Conservation (phyloP, 805 yeast species). For the Blastobotrys mokoenaii region DNA sequence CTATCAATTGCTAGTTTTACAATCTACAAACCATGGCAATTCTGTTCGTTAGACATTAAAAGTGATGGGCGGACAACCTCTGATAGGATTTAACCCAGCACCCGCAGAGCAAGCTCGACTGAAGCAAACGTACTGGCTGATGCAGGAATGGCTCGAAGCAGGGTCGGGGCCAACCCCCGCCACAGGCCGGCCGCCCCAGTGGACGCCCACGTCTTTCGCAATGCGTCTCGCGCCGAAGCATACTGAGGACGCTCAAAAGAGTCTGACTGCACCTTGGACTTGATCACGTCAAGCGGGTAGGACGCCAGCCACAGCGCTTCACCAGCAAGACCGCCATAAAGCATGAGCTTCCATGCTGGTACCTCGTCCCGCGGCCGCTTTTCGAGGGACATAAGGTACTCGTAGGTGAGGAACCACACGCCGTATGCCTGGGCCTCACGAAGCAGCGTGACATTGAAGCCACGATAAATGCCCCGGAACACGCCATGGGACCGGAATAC, state of each 20-base stretch:
- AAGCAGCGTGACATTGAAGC: slow-evolving; percentile 42
- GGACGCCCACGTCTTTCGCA: slow-evolving; percentile 34
- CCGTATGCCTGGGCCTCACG: slow-evolving; percentile 71
- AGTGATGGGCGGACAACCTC: no score
- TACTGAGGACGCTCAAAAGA: slow-evolving; percentile 32
- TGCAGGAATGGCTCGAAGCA: slow-evolving; percentile 55
- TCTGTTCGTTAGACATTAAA: no score
- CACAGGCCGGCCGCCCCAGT: slow-evolving; percentile 45
- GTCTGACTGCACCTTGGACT: slow-evolving; percentile 52
- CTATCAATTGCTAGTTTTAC: no score
- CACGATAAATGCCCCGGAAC: slow-evolving; percentile 44
- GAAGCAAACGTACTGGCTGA: slow-evolving; percentile 75
- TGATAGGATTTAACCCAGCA: slow-evolving; percentile 20
- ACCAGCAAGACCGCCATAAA: slow-evolving; percentile 60
- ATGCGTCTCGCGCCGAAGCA: slow-evolving; percentile 35
- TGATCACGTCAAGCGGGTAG: slow-evolving; percentile 57
- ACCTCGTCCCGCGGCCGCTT: slow-evolving; percentile 35
- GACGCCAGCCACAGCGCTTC: slow-evolving; percentile 64
- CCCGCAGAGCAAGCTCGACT: slow-evolving; percentile 57
- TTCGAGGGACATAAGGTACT: slow-evolving; percentile 35
- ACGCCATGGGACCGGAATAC: slow-evolving; percentile 38
- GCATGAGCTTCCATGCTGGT: slow-evolving; percentile 46
- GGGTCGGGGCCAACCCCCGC: slow-evolving; percentile 49
- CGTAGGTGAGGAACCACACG: slow-evolving; percentile 63
- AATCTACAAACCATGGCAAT: no score